Base-by-base conservation (phyloP, 495 filamentous ascomycete species). In the Penicillium atrosanguineum region DNA sequence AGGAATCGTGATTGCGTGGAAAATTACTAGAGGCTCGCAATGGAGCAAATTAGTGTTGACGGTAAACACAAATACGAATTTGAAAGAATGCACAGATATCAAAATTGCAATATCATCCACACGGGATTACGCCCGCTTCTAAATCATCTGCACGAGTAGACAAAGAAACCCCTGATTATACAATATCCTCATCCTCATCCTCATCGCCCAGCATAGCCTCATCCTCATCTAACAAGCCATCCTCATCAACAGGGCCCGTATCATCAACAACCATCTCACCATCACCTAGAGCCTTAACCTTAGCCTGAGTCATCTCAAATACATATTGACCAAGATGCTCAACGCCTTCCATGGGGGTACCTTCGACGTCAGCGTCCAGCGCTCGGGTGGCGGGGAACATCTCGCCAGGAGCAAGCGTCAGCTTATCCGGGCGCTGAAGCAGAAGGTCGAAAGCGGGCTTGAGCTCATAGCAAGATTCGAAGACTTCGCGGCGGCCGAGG, bases 261-360 rank as follows among this genome's bases (percentile, higher is more conserved):
- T 71, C 69, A 21, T 73, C 67, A 28, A 70, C 52, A 26, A 66
- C 56, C 43, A 70, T 56, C 23, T 59, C 65, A 25, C 71, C 63
- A 57, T 75, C 69, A 47, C 73, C 79, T 68, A 88, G 68, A 40
- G 79, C 79, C 62, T 86, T 79, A 6, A 96, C 72, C 68, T 88
- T 94, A 19, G 91, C 89, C 60, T 86, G 79, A 12, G 92, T 93
- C 90, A 98, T 97, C 73, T 98, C 90, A 72, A 84, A 96, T 20
- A 98, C 94, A 72, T 96, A 97, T 72, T 96, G 89, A 6, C 94
- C 95, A 34, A 98, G 72, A 78, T 98, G 94, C 72, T 97, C 94
- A 7, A 97, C 84, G 28, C 89, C 83, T 61, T 89, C 89, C 90
- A 98, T 97, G 7, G 82, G 78, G 0, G 72, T 79, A 34, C 74